phyloP scores from a whole-genome alignment of 495 filamentous ascomycete genomes.

The Emericellopsis terricola region DNA sequence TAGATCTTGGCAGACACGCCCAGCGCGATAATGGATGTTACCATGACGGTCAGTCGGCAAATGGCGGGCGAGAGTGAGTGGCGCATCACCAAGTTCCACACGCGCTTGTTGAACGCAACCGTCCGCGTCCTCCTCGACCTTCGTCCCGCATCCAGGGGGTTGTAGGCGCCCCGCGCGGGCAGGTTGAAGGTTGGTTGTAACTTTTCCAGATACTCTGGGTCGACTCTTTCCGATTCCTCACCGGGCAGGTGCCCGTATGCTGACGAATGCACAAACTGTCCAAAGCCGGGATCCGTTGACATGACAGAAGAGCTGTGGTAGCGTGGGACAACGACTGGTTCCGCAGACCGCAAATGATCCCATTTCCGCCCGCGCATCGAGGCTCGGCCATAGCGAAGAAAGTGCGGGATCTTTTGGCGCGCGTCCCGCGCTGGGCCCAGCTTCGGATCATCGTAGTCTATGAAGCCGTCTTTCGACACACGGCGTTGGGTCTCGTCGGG shows the following conservation, averaged over 20 bases:
- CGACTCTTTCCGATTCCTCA: conserved; percentile 26
- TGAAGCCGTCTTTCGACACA: conserved; percentile 34
- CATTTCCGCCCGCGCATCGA: conserved; percentile 30
- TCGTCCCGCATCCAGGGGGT: conserved; percentile 24
- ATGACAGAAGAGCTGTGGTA: conserved; percentile 15
- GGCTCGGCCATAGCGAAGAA: conserved; percentile 1
- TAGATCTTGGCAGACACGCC: conserved; percentile 62
- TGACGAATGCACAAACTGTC: conserved; percentile 28
- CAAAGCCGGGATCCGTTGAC: conserved; percentile 21
- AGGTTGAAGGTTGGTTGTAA: conserved; percentile 31
- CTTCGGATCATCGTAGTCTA: conserved; percentile 19
- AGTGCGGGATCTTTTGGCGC: neutral
- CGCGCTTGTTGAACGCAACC: conserved; percentile 19
- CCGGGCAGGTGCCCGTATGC: conserved; percentile 26
- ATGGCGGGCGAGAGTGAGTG: conserved; percentile 75
- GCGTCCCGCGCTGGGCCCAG: conserved; percentile 1
- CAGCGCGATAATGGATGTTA: conserved; percentile 68
- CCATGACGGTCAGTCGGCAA: conserved; percentile 66
- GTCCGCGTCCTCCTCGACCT: conserved; percentile 9
- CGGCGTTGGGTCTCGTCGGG: conserved; percentile 26
- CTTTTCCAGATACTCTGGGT: conserved; percentile 20
- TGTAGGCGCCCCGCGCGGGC: conserved; percentile 31
- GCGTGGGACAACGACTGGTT: conserved; percentile 35
- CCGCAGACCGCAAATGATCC: conserved; percentile 35
- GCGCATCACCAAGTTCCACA: conserved; percentile 36